These are phyloP conservation scores for Pseudogymnoascus sp. DNA, from an alignment of 2,329 filamentous ascomycete genomes.

Conservation along the genomic window DNA sequence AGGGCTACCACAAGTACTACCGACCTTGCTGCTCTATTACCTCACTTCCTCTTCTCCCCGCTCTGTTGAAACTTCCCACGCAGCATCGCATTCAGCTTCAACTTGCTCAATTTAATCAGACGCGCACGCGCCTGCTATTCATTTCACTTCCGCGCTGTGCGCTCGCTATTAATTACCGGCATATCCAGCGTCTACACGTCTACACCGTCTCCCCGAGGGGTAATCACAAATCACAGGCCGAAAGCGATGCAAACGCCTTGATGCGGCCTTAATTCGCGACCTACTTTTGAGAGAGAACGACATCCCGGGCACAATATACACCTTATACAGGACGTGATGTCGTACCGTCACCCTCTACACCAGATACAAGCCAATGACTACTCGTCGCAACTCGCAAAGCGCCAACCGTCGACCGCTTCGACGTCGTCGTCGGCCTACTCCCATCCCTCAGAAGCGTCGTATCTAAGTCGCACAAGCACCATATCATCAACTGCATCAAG, in stretches of 20 bases:
- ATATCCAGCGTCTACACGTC: neutral
- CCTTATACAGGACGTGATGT: conserved; percentile 37
- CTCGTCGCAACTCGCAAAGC: conserved; percentile 31
- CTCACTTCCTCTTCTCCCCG: neutral
- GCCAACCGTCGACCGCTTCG: conserved; percentile 63
- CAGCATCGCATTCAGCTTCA: neutral
- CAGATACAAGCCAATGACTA: conserved; percentile 48
- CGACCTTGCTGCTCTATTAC: neutral
- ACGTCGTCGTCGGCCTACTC: conserved; percentile 66
- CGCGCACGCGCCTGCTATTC: neutral
- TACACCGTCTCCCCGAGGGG: conserved; percentile 9
- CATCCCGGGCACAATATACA: conserved; percentile 1
- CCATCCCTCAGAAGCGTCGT: conserved; percentile 39
- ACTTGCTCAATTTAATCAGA: conserved; percentile 3
- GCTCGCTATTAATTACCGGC: conserved; percentile 1
- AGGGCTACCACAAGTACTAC: neutral
- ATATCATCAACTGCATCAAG: conserved; percentile 67
- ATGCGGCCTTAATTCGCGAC: conserved; percentile 11
- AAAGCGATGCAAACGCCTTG: conserved; percentile 15
- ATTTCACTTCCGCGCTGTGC: conserved; percentile 11
- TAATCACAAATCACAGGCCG: neutral
- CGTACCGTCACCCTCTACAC: conserved; percentile 51
- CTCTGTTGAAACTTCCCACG: neutral
- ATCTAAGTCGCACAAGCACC: conserved; percentile 59
- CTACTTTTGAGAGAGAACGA: neutral